Evolutionary conservation across 129 eudicot genomes (phyloP).

Genomic region (Escallonia herrerae): DNA sequence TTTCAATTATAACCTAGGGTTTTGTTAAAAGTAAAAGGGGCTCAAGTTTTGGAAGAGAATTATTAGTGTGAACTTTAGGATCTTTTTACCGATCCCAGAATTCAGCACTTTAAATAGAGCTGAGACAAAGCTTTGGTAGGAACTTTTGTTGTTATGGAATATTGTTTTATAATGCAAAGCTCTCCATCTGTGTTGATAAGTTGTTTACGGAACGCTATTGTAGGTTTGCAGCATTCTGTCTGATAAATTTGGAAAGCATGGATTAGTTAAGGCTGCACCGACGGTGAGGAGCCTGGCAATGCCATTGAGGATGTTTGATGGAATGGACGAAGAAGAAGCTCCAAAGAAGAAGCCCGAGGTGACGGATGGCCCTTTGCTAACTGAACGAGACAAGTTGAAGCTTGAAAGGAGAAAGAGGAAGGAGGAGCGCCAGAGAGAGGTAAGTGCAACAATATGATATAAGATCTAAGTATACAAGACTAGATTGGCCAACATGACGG

Average conservation of each 20-base stretch:
- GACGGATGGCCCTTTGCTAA: slow-evolving; percentile 80
- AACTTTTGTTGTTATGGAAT: background rate
- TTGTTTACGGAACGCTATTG: slow-evolving; percentile 9
- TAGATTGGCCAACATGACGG: too few relatives aligned
- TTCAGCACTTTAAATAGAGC: background rate
- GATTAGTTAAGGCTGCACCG: slow-evolving; percentile 72
- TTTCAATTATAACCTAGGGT: too few relatives aligned
- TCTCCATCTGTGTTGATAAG: background rate
- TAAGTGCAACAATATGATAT: slow-evolving; percentile 4
- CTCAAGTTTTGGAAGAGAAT: too few relatives aligned
- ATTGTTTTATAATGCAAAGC: background rate
- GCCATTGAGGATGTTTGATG: slow-evolving; percentile 92
- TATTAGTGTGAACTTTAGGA: too few relatives aligned
- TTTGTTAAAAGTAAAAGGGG: too few relatives aligned
- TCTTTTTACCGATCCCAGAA: too few relatives aligned
- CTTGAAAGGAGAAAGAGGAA: slow-evolving; percentile 95
- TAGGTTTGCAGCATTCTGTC: slow-evolving; percentile 77
- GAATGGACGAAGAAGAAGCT: slow-evolving; percentile 85
- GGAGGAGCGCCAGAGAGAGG: slow-evolving; percentile 98
- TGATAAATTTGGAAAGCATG: slow-evolving; percentile 90
- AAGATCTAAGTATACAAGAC: too few relatives aligned
- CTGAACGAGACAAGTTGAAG: slow-evolving; percentile 94
- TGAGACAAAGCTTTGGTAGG: background rate
- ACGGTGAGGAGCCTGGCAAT: slow-evolving; percentile 84
- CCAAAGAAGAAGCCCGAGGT: slow-evolving; percentile 87